These are phyloP conservation scores for Pseudogymnoascus sp. DNA, from an alignment of 2,329 filamentous ascomycete species.

Conservation along the genomic window DNA sequence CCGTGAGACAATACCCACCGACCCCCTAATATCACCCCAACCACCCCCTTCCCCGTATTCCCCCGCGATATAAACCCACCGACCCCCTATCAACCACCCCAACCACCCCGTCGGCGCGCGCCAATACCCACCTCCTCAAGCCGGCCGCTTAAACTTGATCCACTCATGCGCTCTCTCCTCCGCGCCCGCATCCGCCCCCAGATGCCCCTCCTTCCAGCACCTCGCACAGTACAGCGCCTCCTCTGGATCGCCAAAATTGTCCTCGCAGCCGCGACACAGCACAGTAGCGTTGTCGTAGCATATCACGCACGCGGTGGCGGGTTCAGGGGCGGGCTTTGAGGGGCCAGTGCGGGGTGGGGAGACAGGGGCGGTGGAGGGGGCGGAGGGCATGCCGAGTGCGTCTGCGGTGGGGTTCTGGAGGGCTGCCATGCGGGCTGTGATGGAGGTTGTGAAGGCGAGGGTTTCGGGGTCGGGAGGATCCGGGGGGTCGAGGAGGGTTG, in stretches of 20 bases:
- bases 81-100: not conserved
- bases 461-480: constrained; percentile 13
- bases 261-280: constrained; percentile 62
- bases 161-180: constrained; percentile 65
- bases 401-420: constrained; percentile 17
- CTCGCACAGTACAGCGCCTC: constrained; percentile 57
- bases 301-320: constrained; percentile 72
- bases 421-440: constrained; percentile 24
- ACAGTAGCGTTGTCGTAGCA: constrained; percentile 72
- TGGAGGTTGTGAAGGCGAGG: constrained; percentile 22
- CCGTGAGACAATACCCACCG: not conserved
- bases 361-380: constrained; percentile 20
- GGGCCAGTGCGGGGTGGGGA: constrained; percentile 12
- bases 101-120: not conserved
- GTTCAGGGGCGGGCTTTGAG: constrained; percentile 49
- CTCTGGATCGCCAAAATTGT: constrained; percentile 39
- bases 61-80: not conserved
- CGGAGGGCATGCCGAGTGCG: constrained; percentile 23
- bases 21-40: not conserved
- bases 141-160: constrained; percentile 29
- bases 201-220: constrained; percentile 78
- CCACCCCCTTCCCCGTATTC: not conserved
- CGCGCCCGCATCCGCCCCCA: constrained; percentile 57
- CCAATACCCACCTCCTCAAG: not conserved
- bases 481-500: constrained; percentile 14